phyloP scores from a whole-genome alignment of 2,329 filamentous ascomycete species.

The Apiospora saccharicola region DNA sequence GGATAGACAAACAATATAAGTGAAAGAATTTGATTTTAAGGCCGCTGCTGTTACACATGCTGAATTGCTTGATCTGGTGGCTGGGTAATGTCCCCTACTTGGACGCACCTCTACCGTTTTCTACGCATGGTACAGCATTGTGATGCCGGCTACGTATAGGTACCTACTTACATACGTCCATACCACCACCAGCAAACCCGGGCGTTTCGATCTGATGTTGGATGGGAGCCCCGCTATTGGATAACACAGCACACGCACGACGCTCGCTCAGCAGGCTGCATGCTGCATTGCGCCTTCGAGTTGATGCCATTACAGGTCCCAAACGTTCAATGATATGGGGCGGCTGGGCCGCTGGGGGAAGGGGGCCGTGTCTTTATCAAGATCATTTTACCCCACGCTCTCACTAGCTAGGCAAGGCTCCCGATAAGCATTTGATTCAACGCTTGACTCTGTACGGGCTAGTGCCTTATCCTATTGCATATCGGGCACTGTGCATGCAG shows the following conservation, averaged over 20 bases:
- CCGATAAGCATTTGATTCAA: slow-evolving; percentile 6
- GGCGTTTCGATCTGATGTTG: neutral
- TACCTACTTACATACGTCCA: too few species aligned
- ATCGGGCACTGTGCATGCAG: neutral
- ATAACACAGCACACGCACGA: neutral
- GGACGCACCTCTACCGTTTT: neutral
- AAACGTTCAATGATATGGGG: neutral
- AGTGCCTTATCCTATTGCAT: neutral
- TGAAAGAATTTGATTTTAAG: too few species aligned
- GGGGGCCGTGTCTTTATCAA: slow-evolving; percentile 14
- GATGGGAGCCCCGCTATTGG: slow-evolving; percentile 1
- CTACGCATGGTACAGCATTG: neutral
- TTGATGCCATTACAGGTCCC: neutral
- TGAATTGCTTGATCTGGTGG: too few species aligned
- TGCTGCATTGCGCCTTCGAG: neutral
- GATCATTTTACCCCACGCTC: slow-evolving; percentile 4
- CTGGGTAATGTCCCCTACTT: too few species aligned
- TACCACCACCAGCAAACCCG: neutral
- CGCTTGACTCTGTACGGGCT: neutral
- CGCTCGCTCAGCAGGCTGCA: slow-evolving; percentile 8
- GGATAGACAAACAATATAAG: too few species aligned
- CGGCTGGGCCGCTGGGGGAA: neutral
- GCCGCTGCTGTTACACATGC: too few species aligned
- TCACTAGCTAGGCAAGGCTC: neutral
- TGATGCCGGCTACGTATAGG: neutral